Conservation (phyloP, 495 filamentous ascomycete genomes). For the Aspergillus cristatus region DNA sequence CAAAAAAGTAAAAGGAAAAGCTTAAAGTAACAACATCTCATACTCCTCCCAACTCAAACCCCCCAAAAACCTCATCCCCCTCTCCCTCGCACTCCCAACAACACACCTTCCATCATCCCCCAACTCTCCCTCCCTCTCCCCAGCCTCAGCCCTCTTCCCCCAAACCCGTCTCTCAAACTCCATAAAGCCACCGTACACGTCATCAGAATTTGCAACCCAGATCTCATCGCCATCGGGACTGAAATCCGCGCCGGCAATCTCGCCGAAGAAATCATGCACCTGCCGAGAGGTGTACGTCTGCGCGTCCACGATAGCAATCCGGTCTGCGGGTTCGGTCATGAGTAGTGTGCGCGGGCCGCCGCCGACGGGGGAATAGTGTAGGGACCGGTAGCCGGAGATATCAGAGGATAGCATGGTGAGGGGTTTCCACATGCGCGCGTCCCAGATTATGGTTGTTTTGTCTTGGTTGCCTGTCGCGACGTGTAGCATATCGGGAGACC, state of each 20-base stretch:
- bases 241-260: conserved; percentile 70
- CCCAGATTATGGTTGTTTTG: conserved; percentile 74
- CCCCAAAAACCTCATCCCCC: conserved; percentile 24
- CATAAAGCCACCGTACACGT: conserved; percentile 69
- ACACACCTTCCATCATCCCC: conserved; percentile 28
- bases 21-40: conserved; percentile 23
- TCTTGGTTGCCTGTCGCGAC: conserved; percentile 91
- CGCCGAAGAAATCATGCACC: conserved; percentile 76
- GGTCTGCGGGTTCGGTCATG: conserved; percentile 77
- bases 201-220: conserved; percentile 67
- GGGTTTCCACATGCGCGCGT: conserved; percentile 63
- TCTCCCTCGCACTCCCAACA: conserved; percentile 19
- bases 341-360: conserved; percentile 64
- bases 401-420: conserved; percentile 61
- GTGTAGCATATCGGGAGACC: conserved; percentile 81
- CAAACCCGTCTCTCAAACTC: conserved; percentile 56
- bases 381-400: conserved; percentile 66
- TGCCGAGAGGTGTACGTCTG: conserved; percentile 58
- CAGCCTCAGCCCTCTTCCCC: conserved; percentile 24
- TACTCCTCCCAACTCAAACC: conserved; percentile 27
- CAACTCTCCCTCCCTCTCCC: conserved; percentile 25
- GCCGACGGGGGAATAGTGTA: conserved; percentile 76
- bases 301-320: conserved; percentile 70
- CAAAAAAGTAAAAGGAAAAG: too few relatives aligned
- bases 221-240: conserved; percentile 62